Evolutionary conservation across 208 protist species (phyloP), one percentile per base, ranked within the genome.

Genomic region (Vickermania ingenoplastis): DNA sequence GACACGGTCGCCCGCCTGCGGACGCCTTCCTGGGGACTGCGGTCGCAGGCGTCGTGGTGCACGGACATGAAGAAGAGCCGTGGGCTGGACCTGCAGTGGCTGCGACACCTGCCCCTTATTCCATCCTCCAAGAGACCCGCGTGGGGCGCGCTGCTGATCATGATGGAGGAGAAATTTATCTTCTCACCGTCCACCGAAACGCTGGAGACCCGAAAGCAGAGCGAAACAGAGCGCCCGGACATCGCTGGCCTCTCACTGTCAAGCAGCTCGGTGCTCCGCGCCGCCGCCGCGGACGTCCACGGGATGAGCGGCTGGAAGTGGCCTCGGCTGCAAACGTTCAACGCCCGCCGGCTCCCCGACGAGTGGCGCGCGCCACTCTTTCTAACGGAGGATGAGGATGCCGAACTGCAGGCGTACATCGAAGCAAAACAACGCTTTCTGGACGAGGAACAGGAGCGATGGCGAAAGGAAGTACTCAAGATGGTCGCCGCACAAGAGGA

Each of bases 81-180:
- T 27, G 74, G 70, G 1, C 53, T 57, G 0, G 77, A 92, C 55
- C 49, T 92, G 24, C 60, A 64, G 29, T 92, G 86, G 82, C 69
- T 92, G 55, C 79, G 81, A 23, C 59, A 57, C 14, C 57, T 78
- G 31, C 51, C 71, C 3, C 59, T 79, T 41, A 78, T 89, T 24
- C 81, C 86, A 4, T 25, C 54, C 17, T 69, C 56, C 7, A 77
- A 79, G 52, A 73, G 76, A 7, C 65, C 70, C 0, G 65, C 66
- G 17, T 92, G 82, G 78, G 71, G 68, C 1, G 61, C 75, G 11
- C 24, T 83, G 24, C 41, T 92, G 2, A 61, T 79, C 7, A 59
- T 79, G 53, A 63, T 92, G 53, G 86, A 92, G 75, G 67, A 83
- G 50, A 67, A 73, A 4, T 92, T 77, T 53, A 70, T 92, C 50